Percentiles rank a stretch among this genome's conserved stretches.
Conservation (phyloP, 2,329 filamentous ascomycete species). For the Cyanodermella asteris region DNA sequence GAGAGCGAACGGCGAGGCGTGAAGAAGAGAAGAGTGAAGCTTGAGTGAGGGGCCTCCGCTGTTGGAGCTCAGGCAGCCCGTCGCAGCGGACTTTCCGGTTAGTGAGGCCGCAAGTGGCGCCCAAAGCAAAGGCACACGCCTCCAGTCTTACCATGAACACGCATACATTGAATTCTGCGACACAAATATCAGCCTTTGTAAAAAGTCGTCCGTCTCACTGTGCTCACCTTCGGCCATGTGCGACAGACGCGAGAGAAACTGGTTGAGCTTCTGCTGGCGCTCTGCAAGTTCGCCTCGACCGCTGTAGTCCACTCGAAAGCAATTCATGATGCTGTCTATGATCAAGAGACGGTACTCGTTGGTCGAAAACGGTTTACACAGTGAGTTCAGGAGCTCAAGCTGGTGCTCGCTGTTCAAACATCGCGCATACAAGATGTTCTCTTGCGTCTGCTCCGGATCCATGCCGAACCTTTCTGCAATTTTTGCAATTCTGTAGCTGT, state of each 20-base stretch:
- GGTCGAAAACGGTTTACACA: conserved; percentile 37
- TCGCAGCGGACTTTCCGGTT: no score
- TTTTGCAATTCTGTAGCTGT: conserved; percentile 29
- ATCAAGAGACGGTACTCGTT: conserved; percentile 45
- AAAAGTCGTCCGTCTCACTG: no score
- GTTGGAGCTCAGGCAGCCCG: no score
- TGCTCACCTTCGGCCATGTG: conserved; percentile 39
- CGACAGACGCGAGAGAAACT: conserved; percentile 40
- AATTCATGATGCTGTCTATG: conserved; percentile 49
- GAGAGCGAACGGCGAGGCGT: no score
- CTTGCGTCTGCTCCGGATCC: conserved; percentile 35
- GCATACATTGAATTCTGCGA: conserved; percentile 41
- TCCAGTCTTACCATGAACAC: conserved; percentile 33
- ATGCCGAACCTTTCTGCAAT: conserved; percentile 44
- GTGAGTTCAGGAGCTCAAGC: conserved; percentile 38
- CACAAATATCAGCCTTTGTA: neutral
- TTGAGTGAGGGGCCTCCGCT: no score
- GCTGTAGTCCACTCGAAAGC: conserved; percentile 44
- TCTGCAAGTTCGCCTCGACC: conserved; percentile 47
- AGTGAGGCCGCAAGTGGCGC: no score
- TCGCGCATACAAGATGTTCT: conserved; percentile 45
- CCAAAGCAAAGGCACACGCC: no score
- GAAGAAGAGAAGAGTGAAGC: no score
- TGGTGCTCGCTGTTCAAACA: conserved; percentile 46
- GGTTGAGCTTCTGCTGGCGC: conserved; percentile 44